Evolutionary conservation across 1,284 basidiomycete genomes (phyloP), one percentile per base, ranked within the genome.

Genomic region (Wallemia ichthyophaga): DNA sequence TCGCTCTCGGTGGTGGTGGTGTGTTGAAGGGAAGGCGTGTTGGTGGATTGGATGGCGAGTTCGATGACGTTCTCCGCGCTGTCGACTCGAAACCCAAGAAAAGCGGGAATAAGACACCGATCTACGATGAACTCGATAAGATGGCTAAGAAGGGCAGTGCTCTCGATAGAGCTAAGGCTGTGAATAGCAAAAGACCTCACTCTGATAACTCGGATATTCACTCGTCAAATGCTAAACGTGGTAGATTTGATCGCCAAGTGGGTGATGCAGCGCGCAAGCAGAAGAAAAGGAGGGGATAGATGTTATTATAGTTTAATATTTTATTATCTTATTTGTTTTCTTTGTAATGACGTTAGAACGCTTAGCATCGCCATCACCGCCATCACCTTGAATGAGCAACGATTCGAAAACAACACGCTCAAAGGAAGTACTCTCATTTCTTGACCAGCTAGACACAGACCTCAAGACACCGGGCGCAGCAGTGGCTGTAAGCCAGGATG

Each of bases 1-100:
- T 96, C 62, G 88, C 88, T 5, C 73, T 96, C n/a, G 92, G 94
- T 58, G 69, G 71, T 17, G 59, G 66, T 53, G 62, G 66, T 24
- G 23, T 48, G 59, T 21, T 58, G 57, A 7, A 78, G 77, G 13
- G 68, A 65, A 17, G 76, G 76, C 54, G 70, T 71, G 56, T 64
- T 7, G 64, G 64, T 13, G 66, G 66, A 1, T 65, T 66, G 25
- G 65, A 65, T 23, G 64, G 62, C 13, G 66, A 67, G 61, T 65
- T 67, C 27, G 73, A 57, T 67, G 71, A 61, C 72, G 73, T 61
- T 71, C 71, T 59, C 5, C 65, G 65, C 21, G 62, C 61, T n/a
- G 56, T 63, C 25, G 59, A 61, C n/a, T 32, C 57, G 1, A 27
- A 23, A 21, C 58, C 59, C 0, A 59, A 55, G 17, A 57, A 58